phyloP scores from a whole-genome alignment of 306 rosid genomes.

The Calophaca sinica region DNA sequence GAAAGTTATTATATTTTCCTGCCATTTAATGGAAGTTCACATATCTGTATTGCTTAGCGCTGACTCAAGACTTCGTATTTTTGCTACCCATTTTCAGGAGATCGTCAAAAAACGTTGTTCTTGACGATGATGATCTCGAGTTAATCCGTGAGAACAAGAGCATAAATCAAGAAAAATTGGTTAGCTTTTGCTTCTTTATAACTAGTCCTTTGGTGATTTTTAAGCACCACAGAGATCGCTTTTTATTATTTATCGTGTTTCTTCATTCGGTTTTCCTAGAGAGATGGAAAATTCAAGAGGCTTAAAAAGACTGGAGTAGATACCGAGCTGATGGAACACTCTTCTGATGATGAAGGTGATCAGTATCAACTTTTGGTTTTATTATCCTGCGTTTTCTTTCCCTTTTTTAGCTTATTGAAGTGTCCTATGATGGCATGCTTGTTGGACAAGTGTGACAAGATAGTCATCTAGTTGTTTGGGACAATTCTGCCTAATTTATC shows the following conservation, averaged over 20 bases:
- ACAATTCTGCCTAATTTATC: constrained; percentile 1
- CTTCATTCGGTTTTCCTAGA: constrained; percentile 39
- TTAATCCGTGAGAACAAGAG: constrained; percentile 51
- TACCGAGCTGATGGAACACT: constrained; percentile 21
- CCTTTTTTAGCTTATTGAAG: background rate
- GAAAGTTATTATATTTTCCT: constrained; percentile 31
- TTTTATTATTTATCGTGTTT: constrained; percentile 18
- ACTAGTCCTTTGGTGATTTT: background rate
- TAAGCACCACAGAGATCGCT: background rate
- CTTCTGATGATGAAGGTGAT: constrained; percentile 46
- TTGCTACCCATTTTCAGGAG: constrained; percentile 46
- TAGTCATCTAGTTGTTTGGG: constrained; percentile 10
- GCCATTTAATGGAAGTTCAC: constrained; percentile 35
- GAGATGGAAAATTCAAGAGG: constrained; percentile 49
- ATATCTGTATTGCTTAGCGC: background rate
- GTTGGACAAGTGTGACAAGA: constrained; percentile 22
- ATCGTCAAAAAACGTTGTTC: constrained; percentile 41
- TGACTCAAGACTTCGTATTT: background rate
- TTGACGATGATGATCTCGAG: constrained; percentile 61
- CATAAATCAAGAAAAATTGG: constrained; percentile 39
- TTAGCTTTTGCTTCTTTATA: constrained; percentile 28
- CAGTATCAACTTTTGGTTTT: constrained; percentile 27
- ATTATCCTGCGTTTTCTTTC: background rate
- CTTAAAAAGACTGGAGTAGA: constrained; percentile 47
- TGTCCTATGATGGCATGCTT: background rate